These are phyloP conservation scores for Jatropha curcas DNA, from an alignment of 345 rosid genomes.

Conservation along the genomic window DNA sequence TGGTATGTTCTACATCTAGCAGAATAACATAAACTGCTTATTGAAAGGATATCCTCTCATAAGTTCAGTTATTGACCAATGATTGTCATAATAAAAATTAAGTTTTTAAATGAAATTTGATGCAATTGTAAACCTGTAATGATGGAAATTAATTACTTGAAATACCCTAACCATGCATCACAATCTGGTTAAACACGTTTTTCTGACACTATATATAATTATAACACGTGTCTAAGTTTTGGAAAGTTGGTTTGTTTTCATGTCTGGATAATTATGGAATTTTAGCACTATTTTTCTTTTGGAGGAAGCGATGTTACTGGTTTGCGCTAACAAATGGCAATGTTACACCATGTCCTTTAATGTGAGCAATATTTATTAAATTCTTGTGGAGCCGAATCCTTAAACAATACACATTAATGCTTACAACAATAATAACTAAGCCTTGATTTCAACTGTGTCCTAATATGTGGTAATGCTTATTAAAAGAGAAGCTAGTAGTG, in stretches of 20 bases:
- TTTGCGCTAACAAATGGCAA: too few relatives aligned
- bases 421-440: too few relatives aligned
- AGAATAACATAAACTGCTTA: slow-evolving; percentile 1
- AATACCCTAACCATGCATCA: neutral
- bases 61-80: slow-evolving; percentile 23
- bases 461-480: too few relatives aligned
- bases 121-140: slow-evolving; percentile 9
- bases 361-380: neutral
- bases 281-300: neutral
- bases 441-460: too few relatives aligned
- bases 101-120: slow-evolving; percentile 15
- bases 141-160: slow-evolving; percentile 4
- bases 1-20: slow-evolving; percentile 53
- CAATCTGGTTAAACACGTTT: slow-evolving; percentile 2
- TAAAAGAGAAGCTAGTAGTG: too few relatives aligned
- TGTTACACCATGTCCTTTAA: neutral
- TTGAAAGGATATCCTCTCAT: slow-evolving; percentile 4
- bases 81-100: slow-evolving; percentile 13
- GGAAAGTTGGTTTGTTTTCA: neutral
- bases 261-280: neutral
- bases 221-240: neutral
- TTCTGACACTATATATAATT: neutral
- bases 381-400: neutral
- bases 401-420: too few relatives aligned
- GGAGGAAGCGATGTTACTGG: neutral